Conservation (phyloP, 192 early-diverging fungal species). For the Mortierella hygrophila region DNA sequence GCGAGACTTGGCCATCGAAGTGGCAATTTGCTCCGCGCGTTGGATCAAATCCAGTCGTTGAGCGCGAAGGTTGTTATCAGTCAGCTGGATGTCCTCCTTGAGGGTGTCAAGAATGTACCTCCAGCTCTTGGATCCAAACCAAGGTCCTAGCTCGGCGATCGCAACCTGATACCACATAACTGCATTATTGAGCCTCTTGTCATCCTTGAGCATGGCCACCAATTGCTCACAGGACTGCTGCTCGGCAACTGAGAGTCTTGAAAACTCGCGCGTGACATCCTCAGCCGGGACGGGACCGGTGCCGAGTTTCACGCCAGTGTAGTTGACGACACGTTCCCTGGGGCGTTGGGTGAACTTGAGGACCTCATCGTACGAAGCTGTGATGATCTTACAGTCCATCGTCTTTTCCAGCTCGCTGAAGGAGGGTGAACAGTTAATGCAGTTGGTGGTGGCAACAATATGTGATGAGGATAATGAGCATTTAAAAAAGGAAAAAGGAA, state of each 20-base stretch:
- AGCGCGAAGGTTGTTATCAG: conserved; percentile 5
- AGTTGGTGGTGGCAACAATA: neutral
- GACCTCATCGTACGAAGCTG: conserved; percentile 58
- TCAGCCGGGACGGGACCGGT: neutral
- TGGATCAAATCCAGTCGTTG: conserved; percentile 39
- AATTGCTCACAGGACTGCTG: neutral
- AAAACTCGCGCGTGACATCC: neutral
- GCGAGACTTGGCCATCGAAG: conserved; percentile 22
- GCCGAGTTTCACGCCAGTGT: neutral
- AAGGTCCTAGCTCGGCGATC: conserved; percentile 75
- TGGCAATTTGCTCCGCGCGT: conserved; percentile 39
- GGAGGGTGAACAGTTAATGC: neutral
- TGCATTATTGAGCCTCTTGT: conserved; percentile 55
- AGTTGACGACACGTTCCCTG: neutral
- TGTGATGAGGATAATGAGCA: neutral
- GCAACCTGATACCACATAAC: conserved; percentile 59
- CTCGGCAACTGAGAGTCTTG: neutral
- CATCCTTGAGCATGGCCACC: neutral
- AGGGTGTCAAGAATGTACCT: conserved; percentile 62
- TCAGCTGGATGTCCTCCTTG: conserved; percentile 42
- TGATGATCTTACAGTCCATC: conserved; percentile 68
- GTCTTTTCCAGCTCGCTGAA: conserved; percentile 65
- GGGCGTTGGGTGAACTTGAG: conserved; percentile 14
- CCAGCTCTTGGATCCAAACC: conserved; percentile 83
- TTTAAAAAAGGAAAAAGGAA: neutral